A percentile compares a stretch with the other conserved stretches of the same genome.
These are phyloP conservation scores for Pleurotus cornucopiae DNA, from an alignment of 768 basidiomycete genomes.

Conservation along the genomic window DNA sequence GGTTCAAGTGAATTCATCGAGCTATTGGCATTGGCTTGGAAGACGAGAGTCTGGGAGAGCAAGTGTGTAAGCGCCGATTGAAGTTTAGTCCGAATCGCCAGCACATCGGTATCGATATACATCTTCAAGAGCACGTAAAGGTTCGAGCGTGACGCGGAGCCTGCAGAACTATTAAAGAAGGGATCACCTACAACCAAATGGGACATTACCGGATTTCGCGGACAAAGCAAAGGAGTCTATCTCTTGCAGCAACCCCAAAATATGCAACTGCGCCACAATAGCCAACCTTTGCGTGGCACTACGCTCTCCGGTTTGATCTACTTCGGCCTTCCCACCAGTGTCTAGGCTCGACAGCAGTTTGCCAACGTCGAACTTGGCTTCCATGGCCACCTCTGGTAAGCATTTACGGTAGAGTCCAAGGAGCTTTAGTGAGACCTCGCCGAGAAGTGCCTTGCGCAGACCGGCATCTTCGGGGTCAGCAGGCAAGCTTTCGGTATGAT, in stretches of 20 bases:
- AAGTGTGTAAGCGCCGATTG: slow-evolving; percentile 53
- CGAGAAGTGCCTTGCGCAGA: slow-evolving; percentile 49
- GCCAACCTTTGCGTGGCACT: slow-evolving; percentile 29
- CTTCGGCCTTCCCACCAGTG: slow-evolving; percentile 16
- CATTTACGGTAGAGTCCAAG: slow-evolving; percentile 83
- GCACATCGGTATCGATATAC: slow-evolving; percentile 44
- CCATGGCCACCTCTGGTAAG: slow-evolving; percentile 68
- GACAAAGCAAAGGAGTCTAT: slow-evolving; percentile 81
- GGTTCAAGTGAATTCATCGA: slow-evolving; percentile 43
- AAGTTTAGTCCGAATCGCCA: slow-evolving; percentile 46
- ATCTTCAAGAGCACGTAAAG: slow-evolving; percentile 70
- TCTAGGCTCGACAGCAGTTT: slow-evolving; percentile 46
- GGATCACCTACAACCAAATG: slow-evolving; percentile 2
- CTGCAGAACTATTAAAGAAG: slow-evolving; percentile 17
- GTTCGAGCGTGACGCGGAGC: slow-evolving; percentile 54
- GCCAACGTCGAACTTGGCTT: slow-evolving; percentile 83
- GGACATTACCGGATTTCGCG: slow-evolving; percentile 57
- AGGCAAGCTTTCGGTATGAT: slow-evolving; percentile 33
- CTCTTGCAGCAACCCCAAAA: slow-evolving; percentile 66
- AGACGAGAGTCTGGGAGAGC: slow-evolving; percentile 72
- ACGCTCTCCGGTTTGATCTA: slow-evolving; percentile 12
- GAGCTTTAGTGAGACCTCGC: slow-evolving; percentile 77
- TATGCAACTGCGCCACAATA: slow-evolving; percentile 70
- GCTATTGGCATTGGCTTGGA: slow-evolving; percentile 61
- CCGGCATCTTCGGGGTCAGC: slow-evolving; percentile 13